Evolutionary conservation across 305 asterid genomes (phyloP), one percentile per base, ranked within the genome.

Genomic region (Fraxinus ornus): DNA sequence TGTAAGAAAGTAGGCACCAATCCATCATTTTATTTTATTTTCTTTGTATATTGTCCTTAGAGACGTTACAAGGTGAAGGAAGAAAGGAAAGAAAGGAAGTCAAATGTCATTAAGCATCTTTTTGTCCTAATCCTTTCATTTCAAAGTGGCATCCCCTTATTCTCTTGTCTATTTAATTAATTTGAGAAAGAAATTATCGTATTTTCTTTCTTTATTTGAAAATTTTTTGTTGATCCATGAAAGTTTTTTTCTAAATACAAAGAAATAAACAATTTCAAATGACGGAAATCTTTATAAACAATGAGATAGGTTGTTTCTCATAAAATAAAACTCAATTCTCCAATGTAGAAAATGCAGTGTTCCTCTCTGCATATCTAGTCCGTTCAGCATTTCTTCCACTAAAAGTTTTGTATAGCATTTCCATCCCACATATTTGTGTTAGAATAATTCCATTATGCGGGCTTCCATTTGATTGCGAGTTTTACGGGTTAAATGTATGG

Each of bases 371-470:
- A 85, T 90, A 94, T 32, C 97, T 97, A 77, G 91, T 87, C 55
- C 99, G 97, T 7, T 91, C 95, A 6, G 75, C 79, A 79, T 91
- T 94, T 35, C 52, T 93, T 3, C 90, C 91, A 88, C 96, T 92
- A 57, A 97, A 94, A 10, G 52, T 41, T 10, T 41, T 41, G 52
- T 44, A 94, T 89, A 95, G 85, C 97, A 95, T 86, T 47, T 93
- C 96, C 97, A 95, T 87, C 37, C 97, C 99, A 64, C 95, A 94
- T 7, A 94, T 91, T n/a, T n/a, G n/a, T n/a, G n/a, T n/a, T n/a
- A n/a, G n/a, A n/a, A n/a, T n/a, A n/a, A n/a, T n/a, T n/a, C n/a
- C n/a, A n/a, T n/a, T n/a, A n/a, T n/a, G n/a, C n/a, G n/a, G n/a
- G n/a, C n/a, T n/a, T n/a, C n/a, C n/a, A n/a, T n/a, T n/a, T n/a